These are phyloP conservation scores for Eimeria zaria DNA, from an alignment of 169 alveolate genomes.

Conservation along the genomic window DNA sequence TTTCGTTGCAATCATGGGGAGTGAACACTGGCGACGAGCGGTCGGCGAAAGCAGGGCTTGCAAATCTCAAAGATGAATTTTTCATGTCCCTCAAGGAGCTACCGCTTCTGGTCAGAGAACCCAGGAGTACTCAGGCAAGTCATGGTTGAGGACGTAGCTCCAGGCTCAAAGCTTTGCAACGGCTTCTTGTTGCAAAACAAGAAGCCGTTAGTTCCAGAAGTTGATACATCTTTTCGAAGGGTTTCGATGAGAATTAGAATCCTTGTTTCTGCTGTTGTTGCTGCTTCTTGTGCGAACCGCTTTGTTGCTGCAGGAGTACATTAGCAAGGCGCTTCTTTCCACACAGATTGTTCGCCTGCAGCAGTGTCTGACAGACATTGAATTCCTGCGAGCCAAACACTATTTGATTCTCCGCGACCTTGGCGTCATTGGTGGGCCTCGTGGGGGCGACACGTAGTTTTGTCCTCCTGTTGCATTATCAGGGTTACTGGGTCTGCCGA, in stretches of 20 bases:
- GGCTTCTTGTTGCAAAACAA: not conserved
- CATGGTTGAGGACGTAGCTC: not conserved
- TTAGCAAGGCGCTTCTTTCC: conserved; percentile 74
- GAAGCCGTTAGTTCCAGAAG: not conserved
- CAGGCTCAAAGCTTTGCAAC: not conserved
- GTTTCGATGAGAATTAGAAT: not conserved
- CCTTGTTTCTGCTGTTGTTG: not conserved
- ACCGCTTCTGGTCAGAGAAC: conserved; percentile 49
- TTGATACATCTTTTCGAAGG: not conserved
- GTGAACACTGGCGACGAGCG: conserved; percentile 2
- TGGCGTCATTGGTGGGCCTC: conserved; percentile 60
- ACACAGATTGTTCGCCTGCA: conserved; percentile 70
- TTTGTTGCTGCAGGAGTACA: conserved; percentile 38
- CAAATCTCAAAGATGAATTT: conserved; percentile 48
- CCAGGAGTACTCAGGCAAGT: conserved; percentile 64
- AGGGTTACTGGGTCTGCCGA: not conserved
- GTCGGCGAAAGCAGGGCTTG: conserved; percentile 17
- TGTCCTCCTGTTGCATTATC: not conserved
- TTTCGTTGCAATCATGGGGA: conserved; percentile 62
- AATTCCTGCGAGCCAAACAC: conserved; percentile 61
- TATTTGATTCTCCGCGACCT: conserved; percentile 62
- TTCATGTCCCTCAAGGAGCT: conserved; percentile 56
- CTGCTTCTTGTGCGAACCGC: not conserved
- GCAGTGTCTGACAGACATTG: conserved; percentile 70
- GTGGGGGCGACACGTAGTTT: not conserved